These are phyloP conservation scores for Graphiopsis chlorocephala DNA, from an alignment of 2,329 filamentous ascomycete species.

Conservation along the genomic window DNA sequence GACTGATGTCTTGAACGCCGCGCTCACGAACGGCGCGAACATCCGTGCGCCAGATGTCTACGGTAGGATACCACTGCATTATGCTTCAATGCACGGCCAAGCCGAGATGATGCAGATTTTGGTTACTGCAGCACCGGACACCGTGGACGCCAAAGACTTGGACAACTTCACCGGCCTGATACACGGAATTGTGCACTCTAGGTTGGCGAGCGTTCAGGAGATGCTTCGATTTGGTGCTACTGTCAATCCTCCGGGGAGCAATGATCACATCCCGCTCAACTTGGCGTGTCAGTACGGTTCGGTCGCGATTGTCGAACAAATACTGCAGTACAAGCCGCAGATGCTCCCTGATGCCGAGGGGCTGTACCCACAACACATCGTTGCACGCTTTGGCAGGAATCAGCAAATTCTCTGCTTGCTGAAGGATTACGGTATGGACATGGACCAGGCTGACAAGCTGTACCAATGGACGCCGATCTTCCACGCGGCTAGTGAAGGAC, in stretches of 20 bases:
- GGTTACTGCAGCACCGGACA: conserved; percentile 56
- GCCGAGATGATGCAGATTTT: conserved; percentile 52
- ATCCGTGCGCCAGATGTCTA: conserved; percentile 86
- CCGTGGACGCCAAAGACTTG: conserved; percentile 85
- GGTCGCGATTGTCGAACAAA: conserved; percentile 75
- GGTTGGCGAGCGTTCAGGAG: conserved; percentile 74
- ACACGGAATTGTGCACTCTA: conserved; percentile 87
- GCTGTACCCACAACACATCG: conserved; percentile 92
- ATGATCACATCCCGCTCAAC: conserved; percentile 91
- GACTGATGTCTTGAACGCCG: conserved; percentile 70
- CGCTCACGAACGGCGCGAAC: conserved; percentile 71
- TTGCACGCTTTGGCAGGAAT: conserved; percentile 81
- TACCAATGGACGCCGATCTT: conserved; percentile 98
- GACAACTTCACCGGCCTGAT: conserved; percentile 97
- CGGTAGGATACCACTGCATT: conserved; percentile 87
- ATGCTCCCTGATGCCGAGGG: conserved; percentile 95
- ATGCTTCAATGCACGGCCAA: conserved; percentile 91
- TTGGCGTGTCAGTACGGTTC: conserved; percentile 93
- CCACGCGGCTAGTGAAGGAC: conserved; percentile 93
- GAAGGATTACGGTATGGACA: conserved; percentile 79
- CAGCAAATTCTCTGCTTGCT: conserved; percentile 77
- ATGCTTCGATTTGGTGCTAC: conserved; percentile 76
- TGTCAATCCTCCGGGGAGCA: conserved; percentile 79
- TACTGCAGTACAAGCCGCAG: conserved; percentile 74
- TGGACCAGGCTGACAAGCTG: conserved; percentile 90